Base-by-base conservation (phyloP, 257 asterid species). In the Buddleja alternifolia region DNA sequence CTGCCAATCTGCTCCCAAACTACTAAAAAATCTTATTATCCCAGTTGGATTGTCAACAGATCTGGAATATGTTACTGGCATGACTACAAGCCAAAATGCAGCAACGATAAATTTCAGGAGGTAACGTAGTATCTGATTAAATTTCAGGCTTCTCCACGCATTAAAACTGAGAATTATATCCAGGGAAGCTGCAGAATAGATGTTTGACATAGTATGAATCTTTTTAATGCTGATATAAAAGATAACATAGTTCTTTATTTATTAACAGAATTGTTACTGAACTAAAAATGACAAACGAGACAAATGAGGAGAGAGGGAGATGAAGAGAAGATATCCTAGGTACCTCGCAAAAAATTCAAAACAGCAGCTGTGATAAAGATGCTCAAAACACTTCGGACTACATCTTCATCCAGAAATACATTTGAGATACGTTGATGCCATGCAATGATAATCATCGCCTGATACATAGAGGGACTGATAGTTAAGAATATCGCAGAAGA, bases 401-500 rank as follows among this genome's bases (percentile, higher is more conserved):
- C 78, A 70, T 76, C 87, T 63, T 77, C 89, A 44, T 87, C 95
- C 44, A 89, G 82, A 73, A 88, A 74, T 32, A 75, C 81, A 74
- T 72, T 70, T 36, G 95, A 74, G 74, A 80, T 81, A 59, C 85
- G 77, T 72, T 84, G 90, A 73, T 87, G 92, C 97, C 97, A 94
- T 73, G 99, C 96, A 79, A 94, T 79, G 74, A 91, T 87, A 57
- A 91, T 74, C 99, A 94, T 89, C 40, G 96, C 99, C 99, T 94
- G 93, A 65, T 24, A 77, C 44, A 42, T 24, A 70, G 40, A 66
- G 23, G 25, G 69, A 41, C 14, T 16, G 24, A 53, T 61, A 16
- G 39, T 72, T 78, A 63, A 54, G 29, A 52, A 40, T 65, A 48
- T 58, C 19, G 66, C 34, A 66, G 51, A 56, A 20, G 15, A 41